Evolutionary conservation across 805 yeast species (phyloP).

Genomic region (baker's yeast (Saccharomyces cerevisiae)): DNA sequence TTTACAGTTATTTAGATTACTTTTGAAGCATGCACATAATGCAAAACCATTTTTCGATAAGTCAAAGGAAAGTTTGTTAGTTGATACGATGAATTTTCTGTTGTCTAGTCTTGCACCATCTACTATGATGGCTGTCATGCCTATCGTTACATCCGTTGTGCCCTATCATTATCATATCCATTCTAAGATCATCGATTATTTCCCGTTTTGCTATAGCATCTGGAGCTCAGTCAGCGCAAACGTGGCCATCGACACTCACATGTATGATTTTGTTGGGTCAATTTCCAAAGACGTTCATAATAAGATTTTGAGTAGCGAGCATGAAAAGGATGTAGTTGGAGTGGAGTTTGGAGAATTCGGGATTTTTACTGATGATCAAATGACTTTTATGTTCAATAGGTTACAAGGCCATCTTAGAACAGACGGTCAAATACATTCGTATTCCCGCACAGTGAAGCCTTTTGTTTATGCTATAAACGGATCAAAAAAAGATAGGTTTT

Average conservation of each 20-base stretch:
- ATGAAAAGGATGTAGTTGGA: background rate
- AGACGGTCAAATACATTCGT: conserved; percentile 34
- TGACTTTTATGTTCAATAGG: conserved; percentile 50
- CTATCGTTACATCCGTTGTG: conserved; percentile 44
- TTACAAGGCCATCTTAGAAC: conserved; percentile 35
- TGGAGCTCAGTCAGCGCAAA: conserved; percentile 53
- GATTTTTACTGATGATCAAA: conserved; percentile 53
- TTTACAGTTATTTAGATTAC: conserved; percentile 39
- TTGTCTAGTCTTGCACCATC: conserved; percentile 46
- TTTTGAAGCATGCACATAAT: conserved; percentile 45
- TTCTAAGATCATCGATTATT: conserved; percentile 43
- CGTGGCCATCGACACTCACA: conserved; percentile 50
- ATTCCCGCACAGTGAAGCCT: conserved; percentile 41
- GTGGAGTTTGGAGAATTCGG: conserved; percentile 47
- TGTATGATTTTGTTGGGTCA: conserved; percentile 58
- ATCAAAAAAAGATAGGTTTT: conserved; percentile 35
- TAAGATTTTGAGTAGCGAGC: conserved; percentile 16
- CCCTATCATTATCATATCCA: conserved; percentile 36
- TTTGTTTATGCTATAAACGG: conserved; percentile 55
- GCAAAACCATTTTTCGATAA: conserved; percentile 49
- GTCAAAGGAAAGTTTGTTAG: conserved; percentile 32
- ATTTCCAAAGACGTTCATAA: conserved; percentile 43
- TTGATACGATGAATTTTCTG: conserved; percentile 42
- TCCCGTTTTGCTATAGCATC: conserved; percentile 61
- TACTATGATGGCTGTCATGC: conserved; percentile 44